Evolutionary conservation across 495 filamentous ascomycete species (phyloP), one percentile per base, ranked within the genome.

Genomic region (Aspergillus coremiiformis): DNA sequence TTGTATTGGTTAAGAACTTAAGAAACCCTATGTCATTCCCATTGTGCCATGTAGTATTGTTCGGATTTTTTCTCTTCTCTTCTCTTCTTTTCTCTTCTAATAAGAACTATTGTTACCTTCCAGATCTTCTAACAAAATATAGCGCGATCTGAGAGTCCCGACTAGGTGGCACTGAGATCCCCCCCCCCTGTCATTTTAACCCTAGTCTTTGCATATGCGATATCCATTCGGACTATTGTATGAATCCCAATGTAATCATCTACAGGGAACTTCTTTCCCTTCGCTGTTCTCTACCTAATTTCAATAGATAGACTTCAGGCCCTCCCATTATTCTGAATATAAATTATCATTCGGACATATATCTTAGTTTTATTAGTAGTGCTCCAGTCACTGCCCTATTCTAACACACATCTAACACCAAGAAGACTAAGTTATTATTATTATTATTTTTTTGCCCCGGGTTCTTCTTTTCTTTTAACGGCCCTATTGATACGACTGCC

Each of bases 221-320:
- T 49, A 46, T 53, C 49, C 49, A 47, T 52, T 53, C 58, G 48
- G 51, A 55, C 44, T 44, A 52, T 55, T 49, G 29, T 48, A 56
- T 57, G 60, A 49, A 54, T 54, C 54, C 39, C 23, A 53, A 51
- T 54, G 44, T 47, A 53, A 49, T 51, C 52, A 32, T 23, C 47
- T 35, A 51, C 47, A 47, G 46, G 49, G 46, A 53, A 41, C 24
- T 26, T 41, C 30, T 42, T 54, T n/a, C 39, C 51, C 49, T 51
- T 30, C 51, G 20, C 35, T 33, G 15, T 24, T 48, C 53, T 46
- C 29, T 50, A 53, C 29, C 42, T 44, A 53, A 46, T 42, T 29
- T 39, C 44, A 37, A 54, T 50, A 49, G 54, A 61, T 57, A 44
- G 48, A 37, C 47, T 57, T 49, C 39, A 51, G 43, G 35, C 50